Base-by-base conservation (phyloP, 2,329 filamentous ascomycete species). In the Penicillium polonicum region DNA sequence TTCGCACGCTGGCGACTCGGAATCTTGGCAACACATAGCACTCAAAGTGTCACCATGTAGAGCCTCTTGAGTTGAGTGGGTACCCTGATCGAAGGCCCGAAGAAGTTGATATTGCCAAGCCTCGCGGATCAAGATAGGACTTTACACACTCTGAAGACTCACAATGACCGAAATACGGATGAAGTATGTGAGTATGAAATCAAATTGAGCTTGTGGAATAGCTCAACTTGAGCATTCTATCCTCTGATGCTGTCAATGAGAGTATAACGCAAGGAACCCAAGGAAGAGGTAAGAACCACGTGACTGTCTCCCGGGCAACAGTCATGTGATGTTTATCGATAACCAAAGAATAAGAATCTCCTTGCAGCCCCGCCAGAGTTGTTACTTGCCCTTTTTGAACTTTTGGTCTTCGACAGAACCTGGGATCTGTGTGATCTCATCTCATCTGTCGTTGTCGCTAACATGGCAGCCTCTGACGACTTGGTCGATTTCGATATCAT, bases 401-500 rank as follows among this genome's bases (percentile, higher is more conserved):
- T 38, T 48, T 41, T 29, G 39, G 33, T 48, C 31, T 19, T 41
- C 23, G 35, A 35, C 36, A 6, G 23, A 35, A 43, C 36, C 13
- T 17, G 52, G 13, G 52, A 42, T 51, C 35, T 50, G 36, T 43
- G 35, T 25, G 52, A 31, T 55, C 46, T 51, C 46, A 41, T 27
- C 46, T 55, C 25, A 45, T 48, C 48, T 38, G 44, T 43, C 19
- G 15, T 7, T 9, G 27, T 52, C 12, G 29, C 50, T 52, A 56
- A 59, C 42, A 56, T 79, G 76, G 70, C 75, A 67, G 69, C 64
- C 58, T 67, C 73, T 43, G 72, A 77, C 41, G 78, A 80, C 61
- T 69, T 78, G 49, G 75, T 80, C 63, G 73, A 80, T 78, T 97
- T 99, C 79, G 90, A 96, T 68, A 85, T 97, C 62, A 97, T 99